Evolutionary conservation across 805 yeast genomes (phyloP), one percentile per base, ranked within the genome.

Genomic region (Lachancea fermentati): DNA sequence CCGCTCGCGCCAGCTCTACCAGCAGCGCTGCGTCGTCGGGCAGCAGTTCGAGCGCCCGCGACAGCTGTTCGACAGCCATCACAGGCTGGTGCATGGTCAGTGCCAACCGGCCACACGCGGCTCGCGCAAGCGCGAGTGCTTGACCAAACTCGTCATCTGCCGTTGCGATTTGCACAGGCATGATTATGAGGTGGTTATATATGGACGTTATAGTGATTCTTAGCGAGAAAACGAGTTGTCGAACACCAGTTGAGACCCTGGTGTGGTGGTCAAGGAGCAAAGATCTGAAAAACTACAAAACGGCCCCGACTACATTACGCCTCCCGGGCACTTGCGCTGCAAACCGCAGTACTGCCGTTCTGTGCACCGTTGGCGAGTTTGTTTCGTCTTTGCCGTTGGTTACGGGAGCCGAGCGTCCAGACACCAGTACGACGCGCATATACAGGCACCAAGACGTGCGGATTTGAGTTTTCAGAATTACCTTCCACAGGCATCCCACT

Each of bases 31-130:
- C 30, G 18, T 39, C 42, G 5, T 25, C 31, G 17, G 42, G 38
- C 16, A 30, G n/a, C 33, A 41, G 43, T 4, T 44, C 42, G 16
- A 52, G 36, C 14, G 46, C 39, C 31, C 45, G 45, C 8, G 47
- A 34, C 13, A 50, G 35, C 25, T 51, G 28, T 4, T 49, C 46
- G 30, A 44, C 41, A 9, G 60, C 55, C 6, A 47, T 30, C 12
- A 50, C 45, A 19, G 44, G 32, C 15, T 40, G 36, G 32, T 46
- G 37, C 55, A 54, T 51, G 19, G 45, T 45, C n/a, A 50, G 31
- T 7, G 60, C 58, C 33, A 55, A 33, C 22, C 47, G 37, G 26
- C 58, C 49, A 45, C 60, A 55, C 11, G 28, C 18, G 26, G 39
- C 36, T 28, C 34, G 34, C 15, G 43, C 22, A 6, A 12, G 8